phyloP scores from a whole-genome alignment of 2,329 filamentous ascomycete genomes.

The Trichoderma gracile region DNA sequence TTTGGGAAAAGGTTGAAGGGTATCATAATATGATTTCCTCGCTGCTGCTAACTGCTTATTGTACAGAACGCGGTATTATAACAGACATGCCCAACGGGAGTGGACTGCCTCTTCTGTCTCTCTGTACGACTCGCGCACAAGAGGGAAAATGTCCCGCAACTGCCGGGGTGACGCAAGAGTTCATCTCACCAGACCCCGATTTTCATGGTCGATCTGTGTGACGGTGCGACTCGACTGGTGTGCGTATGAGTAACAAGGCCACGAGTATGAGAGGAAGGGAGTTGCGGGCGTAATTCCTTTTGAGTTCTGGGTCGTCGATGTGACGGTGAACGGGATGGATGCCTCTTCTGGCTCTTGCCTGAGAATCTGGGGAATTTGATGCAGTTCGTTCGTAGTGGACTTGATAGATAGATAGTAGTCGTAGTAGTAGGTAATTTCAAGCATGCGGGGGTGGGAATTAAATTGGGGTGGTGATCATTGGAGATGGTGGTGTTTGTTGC shows the following conservation, averaged over 20 bases:
- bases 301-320: slow-evolving; percentile 3
- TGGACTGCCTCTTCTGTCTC: background rate
- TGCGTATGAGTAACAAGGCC: background rate
- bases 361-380: background rate
- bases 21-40: too few species aligned
- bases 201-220: background rate
- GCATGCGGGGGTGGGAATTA: too few species aligned
- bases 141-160: background rate
- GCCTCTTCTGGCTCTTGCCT: slow-evolving; percentile 2
- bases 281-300: background rate
- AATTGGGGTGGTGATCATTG: too few species aligned
- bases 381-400: too few species aligned
- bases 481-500: too few species aligned
- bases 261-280: background rate
- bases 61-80: background rate
- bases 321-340: background rate
- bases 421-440: background rate
- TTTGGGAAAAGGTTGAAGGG: too few species aligned
- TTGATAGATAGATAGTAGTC: too few species aligned
- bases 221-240: background rate
- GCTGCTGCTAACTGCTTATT: too few species aligned
- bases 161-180: background rate
- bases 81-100: background rate
- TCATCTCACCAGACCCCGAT: background rate
- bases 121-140: slow-evolving; percentile 5